phyloP scores from a whole-genome alignment of 148 eudicot species.

The Chenopodium album region DNA sequence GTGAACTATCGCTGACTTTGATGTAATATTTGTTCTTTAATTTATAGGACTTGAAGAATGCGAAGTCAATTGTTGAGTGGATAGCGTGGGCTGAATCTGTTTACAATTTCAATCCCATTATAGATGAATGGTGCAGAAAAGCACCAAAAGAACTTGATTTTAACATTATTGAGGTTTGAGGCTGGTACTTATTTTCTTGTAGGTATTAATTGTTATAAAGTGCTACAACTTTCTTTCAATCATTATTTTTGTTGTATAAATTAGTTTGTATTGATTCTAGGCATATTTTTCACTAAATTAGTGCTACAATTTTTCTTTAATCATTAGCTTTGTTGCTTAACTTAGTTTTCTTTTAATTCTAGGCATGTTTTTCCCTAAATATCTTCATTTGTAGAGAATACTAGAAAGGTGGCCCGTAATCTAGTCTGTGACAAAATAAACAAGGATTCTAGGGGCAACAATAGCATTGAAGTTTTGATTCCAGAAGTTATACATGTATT shows the following conservation, averaged over 20 bases:
- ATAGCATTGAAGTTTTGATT: slow-evolving; percentile 72
- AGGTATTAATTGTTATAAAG: not conserved
- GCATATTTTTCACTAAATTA: not conserved
- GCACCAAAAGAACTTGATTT: slow-evolving; percentile 95
- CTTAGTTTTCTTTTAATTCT: not conserved
- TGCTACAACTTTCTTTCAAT: slow-evolving; percentile 7
- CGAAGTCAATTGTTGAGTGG: slow-evolving; percentile 93
- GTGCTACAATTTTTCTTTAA: slow-evolving; percentile 8
- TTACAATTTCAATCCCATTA: slow-evolving; percentile 90
- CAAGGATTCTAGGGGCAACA: slow-evolving; percentile 33
- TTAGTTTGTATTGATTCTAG: not conserved
- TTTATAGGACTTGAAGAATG: slow-evolving; percentile 89
- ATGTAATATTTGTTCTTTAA: slow-evolving; percentile 23
- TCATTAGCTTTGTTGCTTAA: slow-evolving; percentile 2
- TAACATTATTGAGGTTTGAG: slow-evolving; percentile 52
- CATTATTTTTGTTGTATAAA: not conserved
- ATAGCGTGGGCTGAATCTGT: slow-evolving; percentile 99
- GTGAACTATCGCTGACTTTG: slow-evolving; percentile 15
- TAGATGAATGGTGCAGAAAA: slow-evolving; percentile 98
- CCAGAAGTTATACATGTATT: slow-evolving; percentile 94
- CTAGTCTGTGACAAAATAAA: slow-evolving; percentile 62
- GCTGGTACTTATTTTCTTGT: slow-evolving; percentile 58
- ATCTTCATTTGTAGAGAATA: slow-evolving; percentile 68
- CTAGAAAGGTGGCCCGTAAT: slow-evolving; percentile 75
- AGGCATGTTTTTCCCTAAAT: not conserved